Conservation (phyloP, 2,329 filamentous ascomycete species). For the Curvularia verruculosa region DNA sequence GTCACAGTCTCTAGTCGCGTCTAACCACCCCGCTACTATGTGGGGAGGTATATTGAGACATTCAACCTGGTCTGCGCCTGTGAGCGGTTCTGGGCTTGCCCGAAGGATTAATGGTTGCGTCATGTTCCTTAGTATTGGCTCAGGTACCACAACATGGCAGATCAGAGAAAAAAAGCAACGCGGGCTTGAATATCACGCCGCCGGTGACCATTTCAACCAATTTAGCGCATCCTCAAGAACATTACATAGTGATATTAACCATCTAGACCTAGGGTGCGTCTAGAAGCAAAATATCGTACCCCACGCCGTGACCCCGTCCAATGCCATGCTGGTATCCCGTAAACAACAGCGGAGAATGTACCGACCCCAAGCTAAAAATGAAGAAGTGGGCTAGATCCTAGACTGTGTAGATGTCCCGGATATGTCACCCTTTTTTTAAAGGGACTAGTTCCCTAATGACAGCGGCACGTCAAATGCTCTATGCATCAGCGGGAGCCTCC, state of each 20-base stretch:
- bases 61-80: constrained; percentile 8
- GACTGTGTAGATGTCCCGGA: constrained; percentile 24
- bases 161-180: constrained; percentile 4
- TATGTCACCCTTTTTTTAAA: constrained; percentile 26
- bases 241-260: constrained; percentile 26
- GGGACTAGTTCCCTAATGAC: constrained; percentile 11
- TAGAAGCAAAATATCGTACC: constrained; percentile 23
- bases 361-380: constrained; percentile 25
- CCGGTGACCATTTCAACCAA: neutral
- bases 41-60: constrained; percentile 14
- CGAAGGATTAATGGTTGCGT: constrained; percentile 17
- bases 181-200: neutral
- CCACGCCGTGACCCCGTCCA: constrained; percentile 24
- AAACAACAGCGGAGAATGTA: constrained; percentile 22
- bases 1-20: constrained; percentile 18
- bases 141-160: neutral
- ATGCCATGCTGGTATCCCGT: constrained; percentile 31
- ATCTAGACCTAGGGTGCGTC: constrained; percentile 26
- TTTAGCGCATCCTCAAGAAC: constrained; percentile 12
- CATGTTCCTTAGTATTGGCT: constrained; percentile 7
- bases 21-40: constrained; percentile 17
- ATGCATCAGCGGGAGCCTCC: constrained; percentile 35
- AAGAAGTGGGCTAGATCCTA: constrained; percentile 25
- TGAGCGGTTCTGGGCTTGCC: constrained; percentile 5
- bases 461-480: constrained; percentile 14